These are phyloP conservation scores for Dalbergia oliveri DNA, from an alignment of 306 rosid species.

Conservation along the genomic window DNA sequence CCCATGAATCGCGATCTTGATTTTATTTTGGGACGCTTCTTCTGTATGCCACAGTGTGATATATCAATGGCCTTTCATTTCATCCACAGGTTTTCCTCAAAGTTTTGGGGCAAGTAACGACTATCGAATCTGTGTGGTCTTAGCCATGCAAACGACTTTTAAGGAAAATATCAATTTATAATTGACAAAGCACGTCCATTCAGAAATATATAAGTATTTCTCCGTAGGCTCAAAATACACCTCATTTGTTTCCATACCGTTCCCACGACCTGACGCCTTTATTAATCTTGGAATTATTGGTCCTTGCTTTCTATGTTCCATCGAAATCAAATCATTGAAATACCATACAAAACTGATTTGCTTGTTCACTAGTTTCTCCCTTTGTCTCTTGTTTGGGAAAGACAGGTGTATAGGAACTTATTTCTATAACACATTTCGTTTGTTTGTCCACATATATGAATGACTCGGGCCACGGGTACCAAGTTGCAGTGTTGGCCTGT, in stretches of 20 bases:
- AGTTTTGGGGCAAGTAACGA: not conserved
- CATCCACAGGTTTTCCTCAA: not conserved
- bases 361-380: not conserved
- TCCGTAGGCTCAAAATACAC: not conserved
- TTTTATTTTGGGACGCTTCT: not conserved
- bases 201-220: too few species aligned
- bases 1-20: not conserved
- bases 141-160: not conserved
- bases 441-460: not conserved
- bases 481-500: too few species aligned
- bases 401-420: not conserved
- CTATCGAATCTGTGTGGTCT: not conserved
- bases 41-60: not conserved
- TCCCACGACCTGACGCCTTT: not conserved
- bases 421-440: not conserved
- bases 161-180: too few species aligned
- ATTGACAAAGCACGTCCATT: too few species aligned
- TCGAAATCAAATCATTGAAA: slow-evolving; percentile 11
- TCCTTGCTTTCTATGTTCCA: not conserved
- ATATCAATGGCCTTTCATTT: not conserved
- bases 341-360: not conserved
- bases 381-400: not conserved
- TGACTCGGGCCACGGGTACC: not conserved
- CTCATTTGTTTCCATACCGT: not conserved
- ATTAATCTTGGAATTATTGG: slow-evolving; percentile 6